Base-by-base conservation (phyloP, 1,139 yeast genomes). In the Nakaseomyces kungkrabaensis region DNA sequence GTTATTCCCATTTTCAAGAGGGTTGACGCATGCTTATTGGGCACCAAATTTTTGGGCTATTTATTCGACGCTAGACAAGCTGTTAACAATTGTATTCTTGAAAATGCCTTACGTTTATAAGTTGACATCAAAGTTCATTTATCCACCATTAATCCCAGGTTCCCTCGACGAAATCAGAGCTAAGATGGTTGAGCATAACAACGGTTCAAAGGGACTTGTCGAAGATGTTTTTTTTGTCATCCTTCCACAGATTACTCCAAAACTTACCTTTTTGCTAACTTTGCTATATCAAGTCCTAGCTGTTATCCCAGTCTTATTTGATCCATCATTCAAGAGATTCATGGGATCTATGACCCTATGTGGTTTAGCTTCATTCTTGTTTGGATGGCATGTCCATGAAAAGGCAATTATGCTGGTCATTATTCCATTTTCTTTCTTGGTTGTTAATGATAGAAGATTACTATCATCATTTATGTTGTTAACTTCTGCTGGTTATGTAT, bases 301-400 rank as follows among this genome's bases (percentile, higher is more conserved):
- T 0, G 71, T 88, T 37, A 72, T 85, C 10, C 97, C 96, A 2
- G 69, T 92, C 29, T 74, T 88, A 50, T 61, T 84, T 38, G 81
- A 79, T 60, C 96, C 97, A 2, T 81, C 82, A 1, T 85, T 76
- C 65, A 79, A 81, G 56, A 74, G 95, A 56, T 92, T 92, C 59
- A 67, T 90, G 37, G 97, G 95, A 0, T 79, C 94, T 1, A 70
- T 92, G 57, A 83, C 97, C 0, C 73, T 90, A 48, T 92, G 97
- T 69, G 98, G 95, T 1, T 88, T 79, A 68, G 82, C 97, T 0
- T 85, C 96, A 4, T 92, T 87, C 63, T 70, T 92, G 50, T 92
- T 92, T 68, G 98, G 99, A 5, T 92, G 97, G 97, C 98, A 92
- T 65, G 98, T 92, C 27, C 98, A 92, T 69, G 98, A 90, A 68